Evolutionary conservation across 1,284 basidiomycete genomes (phyloP), one percentile per base, ranked within the genome.

Genomic region (Ceratobasidium sp.): DNA sequence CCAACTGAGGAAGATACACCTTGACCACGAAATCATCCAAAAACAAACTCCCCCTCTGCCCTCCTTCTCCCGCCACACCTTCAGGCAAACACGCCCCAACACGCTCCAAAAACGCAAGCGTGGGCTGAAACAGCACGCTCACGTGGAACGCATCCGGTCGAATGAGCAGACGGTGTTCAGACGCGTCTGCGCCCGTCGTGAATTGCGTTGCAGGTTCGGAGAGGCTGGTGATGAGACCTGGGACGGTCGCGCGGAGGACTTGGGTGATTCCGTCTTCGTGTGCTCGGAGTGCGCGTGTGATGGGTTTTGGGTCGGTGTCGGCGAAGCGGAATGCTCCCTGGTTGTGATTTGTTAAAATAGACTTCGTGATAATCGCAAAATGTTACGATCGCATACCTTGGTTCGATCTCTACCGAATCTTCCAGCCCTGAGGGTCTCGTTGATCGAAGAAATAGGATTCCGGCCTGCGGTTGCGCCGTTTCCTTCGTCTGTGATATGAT

Each of bases 61-160:
- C 73, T 7, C 44, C 61, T n/a, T 40, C 67, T 12, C 67, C 67
- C 10, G 94, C 1, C 58, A 94, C 87, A 18, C 56, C 63, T 6
- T 67, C 68, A 1, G 80, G 79, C 26, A 81, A 55, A 42, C 76
- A 76, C 23, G 69, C 68, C 26, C 56, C 83, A 0, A 87, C 88
- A 2, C 94, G 91, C 78, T 94, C 89, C 80, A 99, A 88, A 84
- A 98, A 99, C 0, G 93, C 88, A 12, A 98, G 86, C 7, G 97
- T 97, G 0, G 98, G 97, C 81, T 96, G 95, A 86, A 99, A 98
- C 15, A 99, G 88, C 15, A 97, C 91, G 69, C 93, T 94, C 70
- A 99, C 95, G 86, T 98, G 97, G 87, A 99, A 99, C 0, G 96
- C 95, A 84, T 99, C 95, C 0, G 98, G 93, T 79, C 92, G 92